Conservation (phyloP, 768 basidiomycete genomes). For the Lentinula sp. region DNA sequence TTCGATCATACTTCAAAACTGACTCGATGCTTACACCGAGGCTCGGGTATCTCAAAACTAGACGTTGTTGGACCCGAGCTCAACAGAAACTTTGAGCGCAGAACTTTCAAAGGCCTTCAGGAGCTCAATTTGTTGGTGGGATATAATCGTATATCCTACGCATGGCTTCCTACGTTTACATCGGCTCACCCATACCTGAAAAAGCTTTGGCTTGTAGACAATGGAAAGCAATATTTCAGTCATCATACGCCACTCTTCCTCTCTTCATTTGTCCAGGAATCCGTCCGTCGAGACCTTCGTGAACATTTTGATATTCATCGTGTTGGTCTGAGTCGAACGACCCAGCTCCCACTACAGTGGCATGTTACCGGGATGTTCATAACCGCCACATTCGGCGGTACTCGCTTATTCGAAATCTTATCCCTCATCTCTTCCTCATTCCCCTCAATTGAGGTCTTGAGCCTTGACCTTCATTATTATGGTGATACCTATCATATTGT, state of each 20-base stretch:
- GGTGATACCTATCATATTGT: not conserved
- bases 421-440: not conserved
- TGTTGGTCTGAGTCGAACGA: not conserved
- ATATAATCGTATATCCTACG: not conserved
- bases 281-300: not conserved
- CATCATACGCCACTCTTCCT: not conserved
- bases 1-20: not conserved
- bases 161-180: not conserved
- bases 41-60: not conserved
- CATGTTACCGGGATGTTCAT: not conserved
- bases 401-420: not conserved
- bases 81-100: no score
- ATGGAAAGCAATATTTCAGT: not conserved
- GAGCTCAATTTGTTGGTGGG: not conserved
- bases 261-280: not conserved
- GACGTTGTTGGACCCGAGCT: not conserved
- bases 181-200: not conserved
- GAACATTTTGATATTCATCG: not conserved
- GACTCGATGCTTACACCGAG: not conserved
- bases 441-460: not conserved
- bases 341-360: not conserved
- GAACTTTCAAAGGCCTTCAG: not conserved
- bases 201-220: not conserved
- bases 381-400: not conserved
- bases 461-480: not conserved